These are phyloP conservation scores for Coemansia sp. DNA, from an alignment of 192 early-diverging fungal species.

Conservation along the genomic window DNA sequence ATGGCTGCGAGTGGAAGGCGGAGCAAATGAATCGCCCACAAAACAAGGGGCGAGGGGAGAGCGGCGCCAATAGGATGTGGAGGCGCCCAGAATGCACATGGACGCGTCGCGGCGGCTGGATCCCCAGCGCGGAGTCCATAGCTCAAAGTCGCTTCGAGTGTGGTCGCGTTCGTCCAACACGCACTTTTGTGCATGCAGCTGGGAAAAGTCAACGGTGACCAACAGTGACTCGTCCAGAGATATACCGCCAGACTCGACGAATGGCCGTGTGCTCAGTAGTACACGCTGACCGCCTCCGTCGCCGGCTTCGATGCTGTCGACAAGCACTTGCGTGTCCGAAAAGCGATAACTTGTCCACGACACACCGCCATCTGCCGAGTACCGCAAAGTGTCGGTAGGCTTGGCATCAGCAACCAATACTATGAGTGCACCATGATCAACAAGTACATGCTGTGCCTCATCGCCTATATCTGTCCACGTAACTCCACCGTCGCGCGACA, in stretches of 20 bases:
- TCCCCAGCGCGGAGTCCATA: slow-evolving; percentile 65
- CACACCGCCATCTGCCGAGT: slow-evolving; percentile 80
- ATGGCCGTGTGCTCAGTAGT: slow-evolving; percentile 63
- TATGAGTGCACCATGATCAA: slow-evolving; percentile 87
- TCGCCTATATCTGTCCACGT: slow-evolving; percentile 76
- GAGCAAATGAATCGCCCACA: slow-evolving; percentile 66
- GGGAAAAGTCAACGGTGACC: slow-evolving; percentile 64
- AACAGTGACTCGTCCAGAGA: slow-evolving; percentile 24
- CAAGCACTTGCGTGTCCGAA: slow-evolving; percentile 37
- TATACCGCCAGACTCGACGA: slow-evolving; percentile 15
- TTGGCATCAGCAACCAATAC: slow-evolving; percentile 71
- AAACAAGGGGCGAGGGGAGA: slow-evolving; percentile 67
- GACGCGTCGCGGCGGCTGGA: slow-evolving; percentile 56
- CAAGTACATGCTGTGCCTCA: slow-evolving; percentile 78
- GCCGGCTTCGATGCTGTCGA: slow-evolving; percentile 62
- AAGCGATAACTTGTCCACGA: slow-evolving; percentile 70
- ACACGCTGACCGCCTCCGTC: slow-evolving; percentile 74
- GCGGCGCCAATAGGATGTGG: slow-evolving; percentile 72
- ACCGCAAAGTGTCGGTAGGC: slow-evolving; percentile 65
- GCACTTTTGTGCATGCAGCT: slow-evolving; percentile 51
- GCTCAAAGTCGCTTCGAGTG: slow-evolving; percentile 82
- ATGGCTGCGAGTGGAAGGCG: slow-evolving; percentile 51
- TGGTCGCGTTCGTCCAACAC: slow-evolving; percentile 51
- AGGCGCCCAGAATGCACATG: slow-evolving; percentile 61
- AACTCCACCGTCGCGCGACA: slow-evolving; percentile 84